Evolutionary conservation across 2,329 filamentous ascomycete genomes (phyloP).

Genomic region (Ophiostoma sp.): DNA sequence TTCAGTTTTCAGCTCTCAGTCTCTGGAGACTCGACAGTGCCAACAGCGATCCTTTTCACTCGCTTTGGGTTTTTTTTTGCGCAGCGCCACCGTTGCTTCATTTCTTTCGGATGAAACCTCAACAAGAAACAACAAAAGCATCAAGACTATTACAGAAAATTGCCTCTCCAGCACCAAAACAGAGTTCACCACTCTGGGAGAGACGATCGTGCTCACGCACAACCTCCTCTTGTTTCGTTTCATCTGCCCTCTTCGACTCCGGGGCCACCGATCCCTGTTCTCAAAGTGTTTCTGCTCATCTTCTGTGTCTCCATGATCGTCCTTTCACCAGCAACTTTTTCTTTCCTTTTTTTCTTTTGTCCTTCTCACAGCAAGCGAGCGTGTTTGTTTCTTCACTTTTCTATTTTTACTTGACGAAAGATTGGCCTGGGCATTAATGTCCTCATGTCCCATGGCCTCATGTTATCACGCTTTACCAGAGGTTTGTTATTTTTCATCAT

Average conservation of each 20-base stretch:
- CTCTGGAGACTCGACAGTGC: constrained; percentile 13
- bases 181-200: constrained; percentile 3
- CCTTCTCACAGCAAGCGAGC: constrained; percentile 15
- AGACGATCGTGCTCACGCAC: not conserved
- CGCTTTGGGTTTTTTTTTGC: not conserved
- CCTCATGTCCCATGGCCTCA: constrained; percentile 14
- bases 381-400: not conserved
- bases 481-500: constrained; percentile 16
- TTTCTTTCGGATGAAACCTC: not conserved
- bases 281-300: not conserved
- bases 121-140: not conserved
- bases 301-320: constrained; percentile 6
- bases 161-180: not conserved
- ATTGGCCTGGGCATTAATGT: constrained; percentile 1
- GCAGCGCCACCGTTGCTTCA: not conserved
- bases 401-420: not conserved
- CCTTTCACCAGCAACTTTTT: not conserved
- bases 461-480: constrained; percentile 18
- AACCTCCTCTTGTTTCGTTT: not conserved
- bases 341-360: constrained; percentile 2
- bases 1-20: not conserved
- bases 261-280: not conserved
- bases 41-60: not conserved
- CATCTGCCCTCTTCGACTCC: not conserved
- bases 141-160: not conserved